phyloP scores from a whole-genome alignment of 768 basidiomycete genomes.

The Tylopilus vinaceipallidus region DNA sequence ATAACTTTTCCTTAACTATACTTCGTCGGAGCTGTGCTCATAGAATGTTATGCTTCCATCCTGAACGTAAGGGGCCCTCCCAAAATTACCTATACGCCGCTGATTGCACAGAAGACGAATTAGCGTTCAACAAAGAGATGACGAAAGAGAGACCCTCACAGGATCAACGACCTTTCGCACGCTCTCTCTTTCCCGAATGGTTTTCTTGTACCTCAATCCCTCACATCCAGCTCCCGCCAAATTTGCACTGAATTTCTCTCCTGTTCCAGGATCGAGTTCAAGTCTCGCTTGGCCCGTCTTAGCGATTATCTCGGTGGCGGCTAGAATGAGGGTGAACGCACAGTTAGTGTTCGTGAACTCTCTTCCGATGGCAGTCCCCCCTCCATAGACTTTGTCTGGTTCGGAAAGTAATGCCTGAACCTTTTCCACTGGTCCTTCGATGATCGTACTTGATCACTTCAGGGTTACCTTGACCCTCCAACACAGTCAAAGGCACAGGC shows the following conservation, averaged over 20 bases:
- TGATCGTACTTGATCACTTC: neutral
- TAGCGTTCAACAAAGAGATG: neutral
- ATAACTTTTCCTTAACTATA: too few species aligned
- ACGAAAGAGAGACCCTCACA: neutral
- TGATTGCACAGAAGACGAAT: neutral
- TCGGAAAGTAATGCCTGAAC: conserved; percentile 8
- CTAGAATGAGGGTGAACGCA: conserved; percentile 54
- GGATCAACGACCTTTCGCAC: conserved; percentile 5
- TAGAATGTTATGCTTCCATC: too few species aligned
- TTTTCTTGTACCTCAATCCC: conserved; percentile 47
- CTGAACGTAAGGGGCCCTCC: too few species aligned
- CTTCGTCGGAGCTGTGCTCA: too few species aligned
- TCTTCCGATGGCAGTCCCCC: conserved; percentile 34
- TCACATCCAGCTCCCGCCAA: conserved; percentile 45
- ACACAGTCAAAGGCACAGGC: conserved; percentile 37
- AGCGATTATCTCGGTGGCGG: conserved; percentile 38
- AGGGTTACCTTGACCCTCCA: conserved; percentile 19
- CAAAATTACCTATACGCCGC: neutral
- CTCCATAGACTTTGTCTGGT: conserved; percentile 44
- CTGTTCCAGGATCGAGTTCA: conserved; percentile 48
- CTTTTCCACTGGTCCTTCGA: conserved; percentile 3
- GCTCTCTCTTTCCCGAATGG: conserved; percentile 40
- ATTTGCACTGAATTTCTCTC: conserved; percentile 39
- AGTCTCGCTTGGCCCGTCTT: conserved; percentile 48
- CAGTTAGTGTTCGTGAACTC: conserved; percentile 61